phyloP scores from a whole-genome alignment of 2,329 filamentous ascomycete genomes.

The Aspergillaceae sp. region DNA sequence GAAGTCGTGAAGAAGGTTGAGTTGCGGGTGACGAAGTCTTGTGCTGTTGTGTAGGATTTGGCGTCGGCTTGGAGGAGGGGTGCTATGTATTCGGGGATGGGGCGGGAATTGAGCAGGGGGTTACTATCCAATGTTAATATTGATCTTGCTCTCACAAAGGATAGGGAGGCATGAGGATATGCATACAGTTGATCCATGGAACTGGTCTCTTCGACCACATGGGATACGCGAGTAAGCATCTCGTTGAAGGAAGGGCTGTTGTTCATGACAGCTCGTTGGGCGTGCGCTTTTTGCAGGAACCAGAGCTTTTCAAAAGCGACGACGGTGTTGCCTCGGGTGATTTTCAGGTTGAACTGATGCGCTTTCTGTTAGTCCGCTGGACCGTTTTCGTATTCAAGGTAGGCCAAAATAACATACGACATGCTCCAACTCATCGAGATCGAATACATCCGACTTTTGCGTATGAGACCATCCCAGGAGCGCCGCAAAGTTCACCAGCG shows the following conservation, averaged over 20 bases:
- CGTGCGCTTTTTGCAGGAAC: slow-evolving; percentile 67
- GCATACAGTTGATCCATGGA: slow-evolving; percentile 22
- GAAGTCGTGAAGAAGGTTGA: slow-evolving; percentile 48
- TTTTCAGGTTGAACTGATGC: slow-evolving; percentile 66
- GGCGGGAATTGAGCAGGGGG: slow-evolving; percentile 22
- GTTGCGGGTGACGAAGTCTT: slow-evolving; percentile 49
- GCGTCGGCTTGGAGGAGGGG: slow-evolving; percentile 46
- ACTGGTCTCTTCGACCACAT: slow-evolving; percentile 16
- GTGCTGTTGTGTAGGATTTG: slow-evolving; percentile 49
- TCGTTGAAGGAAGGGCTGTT: slow-evolving; percentile 36
- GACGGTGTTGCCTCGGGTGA: slow-evolving; percentile 82
- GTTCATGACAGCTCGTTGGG: slow-evolving; percentile 39
- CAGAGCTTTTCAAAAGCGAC: slow-evolving; percentile 72
- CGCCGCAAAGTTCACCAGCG: slow-evolving; percentile 71
- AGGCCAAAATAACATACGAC: slow-evolving; percentile 43
- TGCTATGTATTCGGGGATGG: slow-evolving; percentile 41
- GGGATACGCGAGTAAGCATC: slow-evolving; percentile 30
- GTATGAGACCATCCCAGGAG: slow-evolving; percentile 75
- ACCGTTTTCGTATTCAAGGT: not conserved
- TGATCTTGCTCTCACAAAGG: not conserved
- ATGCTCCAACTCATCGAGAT: slow-evolving; percentile 59
- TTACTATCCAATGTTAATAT: slow-evolving; percentile 11
- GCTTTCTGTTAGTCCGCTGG: slow-evolving; percentile 14
- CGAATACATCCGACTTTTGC: slow-evolving; percentile 60
- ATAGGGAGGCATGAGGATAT: not conserved